Conservation (phyloP, 768 basidiomycete genomes). For the Hortiboletus campestris region DNA sequence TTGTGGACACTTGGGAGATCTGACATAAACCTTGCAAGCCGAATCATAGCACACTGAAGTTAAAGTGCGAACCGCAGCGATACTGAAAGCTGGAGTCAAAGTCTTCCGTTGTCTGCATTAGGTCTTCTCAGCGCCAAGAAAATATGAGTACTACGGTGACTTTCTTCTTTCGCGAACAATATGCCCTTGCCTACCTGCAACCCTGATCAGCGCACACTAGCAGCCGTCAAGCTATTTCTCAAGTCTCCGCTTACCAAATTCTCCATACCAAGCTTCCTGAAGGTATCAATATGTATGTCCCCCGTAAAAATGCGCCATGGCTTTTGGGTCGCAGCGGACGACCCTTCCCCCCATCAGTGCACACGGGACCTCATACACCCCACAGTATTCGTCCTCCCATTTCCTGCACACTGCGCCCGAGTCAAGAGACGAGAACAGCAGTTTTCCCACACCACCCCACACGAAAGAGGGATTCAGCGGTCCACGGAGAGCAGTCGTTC, state of each 20-base stretch:
- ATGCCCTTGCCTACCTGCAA: constrained; percentile 37
- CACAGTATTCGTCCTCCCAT: constrained; percentile 50
- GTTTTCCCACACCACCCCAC: constrained; percentile 15
- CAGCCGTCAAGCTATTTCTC: background rate
- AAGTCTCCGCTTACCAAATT: constrained; percentile 19
- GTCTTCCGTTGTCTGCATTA: constrained; percentile 35
- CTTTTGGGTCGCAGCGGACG: constrained; percentile 47
- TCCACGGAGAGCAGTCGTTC: constrained; percentile 23
- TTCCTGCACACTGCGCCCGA: constrained; percentile 38
- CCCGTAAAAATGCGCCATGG: constrained; percentile 48
- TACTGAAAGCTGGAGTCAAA: constrained; percentile 42
- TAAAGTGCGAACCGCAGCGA: constrained; percentile 37
- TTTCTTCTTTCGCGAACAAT: constrained; percentile 42
- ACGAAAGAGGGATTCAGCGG: constrained; percentile 18
- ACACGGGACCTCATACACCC: constrained; percentile 41
- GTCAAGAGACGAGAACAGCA: constrained; percentile 14
- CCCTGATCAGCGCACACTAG: background rate
- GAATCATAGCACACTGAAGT: constrained; percentile 41
- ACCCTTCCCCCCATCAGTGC: constrained; percentile 35
- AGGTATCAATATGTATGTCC: constrained; percentile 30
- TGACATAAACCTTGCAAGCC: constrained; percentile 39
- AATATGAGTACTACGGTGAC: constrained; percentile 30
- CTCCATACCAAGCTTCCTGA: constrained; percentile 20
- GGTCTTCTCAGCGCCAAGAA: constrained; percentile 2
- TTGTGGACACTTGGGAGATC: background rate